phyloP scores from a whole-genome alignment of 495 filamentous ascomycete species.

The Aspergillus avenaceus region DNA sequence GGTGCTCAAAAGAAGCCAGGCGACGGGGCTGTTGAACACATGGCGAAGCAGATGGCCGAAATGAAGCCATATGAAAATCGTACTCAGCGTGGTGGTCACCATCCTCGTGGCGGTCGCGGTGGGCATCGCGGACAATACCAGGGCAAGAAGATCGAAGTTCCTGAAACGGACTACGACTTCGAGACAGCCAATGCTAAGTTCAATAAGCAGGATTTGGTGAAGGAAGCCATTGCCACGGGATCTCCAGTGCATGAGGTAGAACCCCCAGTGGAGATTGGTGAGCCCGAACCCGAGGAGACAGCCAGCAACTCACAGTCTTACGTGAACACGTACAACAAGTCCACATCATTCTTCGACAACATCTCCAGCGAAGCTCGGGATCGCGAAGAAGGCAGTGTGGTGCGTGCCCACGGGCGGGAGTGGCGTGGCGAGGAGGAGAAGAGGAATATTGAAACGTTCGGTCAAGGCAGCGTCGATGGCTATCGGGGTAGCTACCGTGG shows the following conservation, averaged over 20 bases:
- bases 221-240: constrained; percentile 80
- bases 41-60: constrained; percentile 81
- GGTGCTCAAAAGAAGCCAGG: constrained; percentile 41
- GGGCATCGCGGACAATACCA: constrained; percentile 51
- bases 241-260: constrained; percentile 59
- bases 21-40: constrained; percentile 62
- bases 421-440: constrained; percentile 90
- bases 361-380: constrained; percentile 92
- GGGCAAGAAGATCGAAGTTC: constrained; percentile 75
- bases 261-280: constrained; percentile 26
- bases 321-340: constrained; percentile 84
- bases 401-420: constrained; percentile 75
- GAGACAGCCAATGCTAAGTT: constrained; percentile 91
- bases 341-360: constrained; percentile 91
- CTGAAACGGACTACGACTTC: constrained; percentile 89
- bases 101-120: constrained; percentile 51
- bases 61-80: constrained; percentile 67
- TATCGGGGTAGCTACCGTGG: constrained; percentile 71
- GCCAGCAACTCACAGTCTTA: no score
- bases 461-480: constrained; percentile 93
- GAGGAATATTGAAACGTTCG: constrained; percentile 97
- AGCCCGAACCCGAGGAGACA: no score
- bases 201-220: constrained; percentile 93
- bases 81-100: constrained; percentile 48
- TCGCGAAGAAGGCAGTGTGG: constrained; percentile 65